phyloP scores from a whole-genome alignment of 306 rosid genomes.

The Quercus berberidifolia region DNA sequence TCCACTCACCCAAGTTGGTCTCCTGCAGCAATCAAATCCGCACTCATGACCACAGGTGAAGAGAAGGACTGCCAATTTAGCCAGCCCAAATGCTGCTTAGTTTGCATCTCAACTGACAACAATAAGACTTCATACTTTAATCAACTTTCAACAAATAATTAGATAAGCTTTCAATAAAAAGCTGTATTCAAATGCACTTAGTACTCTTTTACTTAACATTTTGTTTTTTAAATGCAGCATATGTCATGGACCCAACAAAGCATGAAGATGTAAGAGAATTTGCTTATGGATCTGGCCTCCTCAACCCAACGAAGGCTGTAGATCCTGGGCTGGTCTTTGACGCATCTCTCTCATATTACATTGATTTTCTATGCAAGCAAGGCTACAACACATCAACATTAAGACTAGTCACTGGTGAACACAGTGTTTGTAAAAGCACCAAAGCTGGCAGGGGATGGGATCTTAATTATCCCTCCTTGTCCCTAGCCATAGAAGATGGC shows the following conservation, averaged over 20 bases:
- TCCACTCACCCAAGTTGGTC: conserved; percentile 32
- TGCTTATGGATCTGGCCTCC: conserved; percentile 20
- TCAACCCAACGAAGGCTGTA: conserved; percentile 26
- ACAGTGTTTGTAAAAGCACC: conserved; percentile 7
- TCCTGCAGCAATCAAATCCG: conserved; percentile 40
- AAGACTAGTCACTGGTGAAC: conserved; percentile 11
- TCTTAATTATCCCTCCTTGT: conserved; percentile 34
- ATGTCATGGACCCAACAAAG: background rate
- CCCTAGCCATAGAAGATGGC: conserved; percentile 20
- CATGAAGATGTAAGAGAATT: conserved; percentile 17
- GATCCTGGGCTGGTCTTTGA: conserved; percentile 28
- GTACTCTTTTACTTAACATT: no score
- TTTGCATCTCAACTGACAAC: no score
- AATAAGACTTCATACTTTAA: no score
- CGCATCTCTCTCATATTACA: conserved; percentile 9
- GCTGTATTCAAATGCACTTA: no score
- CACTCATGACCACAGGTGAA: conserved; percentile 33
- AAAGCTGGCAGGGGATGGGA: conserved; percentile 23
- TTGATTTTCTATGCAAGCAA: conserved; percentile 27
- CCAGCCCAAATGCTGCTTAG: no score
- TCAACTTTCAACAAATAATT: no score
- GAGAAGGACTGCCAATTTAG: background rate
- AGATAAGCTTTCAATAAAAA: no score
- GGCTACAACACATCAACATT: conserved; percentile 24
- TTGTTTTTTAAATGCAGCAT: conserved; percentile 4